Conservation (phyloP, 192 early-diverging fungal genomes). For the Entomortierella parvispora region DNA sequence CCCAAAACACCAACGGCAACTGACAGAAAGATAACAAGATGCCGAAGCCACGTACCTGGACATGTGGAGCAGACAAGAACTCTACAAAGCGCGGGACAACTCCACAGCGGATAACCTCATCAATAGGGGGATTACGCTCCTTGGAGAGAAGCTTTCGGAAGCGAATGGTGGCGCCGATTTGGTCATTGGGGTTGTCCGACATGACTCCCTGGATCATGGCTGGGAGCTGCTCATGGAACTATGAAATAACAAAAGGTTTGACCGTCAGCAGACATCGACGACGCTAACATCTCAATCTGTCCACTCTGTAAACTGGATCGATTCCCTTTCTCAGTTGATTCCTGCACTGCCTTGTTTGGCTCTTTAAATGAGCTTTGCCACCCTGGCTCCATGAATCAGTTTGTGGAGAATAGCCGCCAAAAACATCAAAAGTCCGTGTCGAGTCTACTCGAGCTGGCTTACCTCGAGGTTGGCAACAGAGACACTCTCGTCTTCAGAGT, state of each 20-base stretch:
- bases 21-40: too few relatives aligned
- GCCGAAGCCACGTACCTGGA: conserved; percentile 71
- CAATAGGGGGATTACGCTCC: conserved; percentile 97
- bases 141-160: conserved; percentile 96
- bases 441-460: too few relatives aligned
- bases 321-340: too few relatives aligned
- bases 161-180: conserved; percentile 82
- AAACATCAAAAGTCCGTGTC: background rate
- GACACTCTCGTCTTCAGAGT: conserved; percentile 84
- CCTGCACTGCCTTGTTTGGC: too few relatives aligned
- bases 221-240: conserved; percentile 81
- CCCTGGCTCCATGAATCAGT: too few relatives aligned
- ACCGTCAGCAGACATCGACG: too few relatives aligned
- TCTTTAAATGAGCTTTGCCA: too few relatives aligned
- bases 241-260: too few relatives aligned
- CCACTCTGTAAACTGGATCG: too few relatives aligned
- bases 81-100: conserved; percentile 96
- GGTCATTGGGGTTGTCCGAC: conserved; percentile 80
- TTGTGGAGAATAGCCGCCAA: conserved; percentile 1
- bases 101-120: conserved; percentile 91
- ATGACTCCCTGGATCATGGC: conserved; percentile 83
- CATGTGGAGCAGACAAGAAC: conserved; percentile 76
- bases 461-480: conserved; percentile 66
- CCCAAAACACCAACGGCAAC: too few relatives aligned
- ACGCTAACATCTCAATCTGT: too few relatives aligned